These are phyloP conservation scores for Melanogaster broomeanus DNA, from an alignment of 768 basidiomycete species.

Conservation along the genomic window DNA sequence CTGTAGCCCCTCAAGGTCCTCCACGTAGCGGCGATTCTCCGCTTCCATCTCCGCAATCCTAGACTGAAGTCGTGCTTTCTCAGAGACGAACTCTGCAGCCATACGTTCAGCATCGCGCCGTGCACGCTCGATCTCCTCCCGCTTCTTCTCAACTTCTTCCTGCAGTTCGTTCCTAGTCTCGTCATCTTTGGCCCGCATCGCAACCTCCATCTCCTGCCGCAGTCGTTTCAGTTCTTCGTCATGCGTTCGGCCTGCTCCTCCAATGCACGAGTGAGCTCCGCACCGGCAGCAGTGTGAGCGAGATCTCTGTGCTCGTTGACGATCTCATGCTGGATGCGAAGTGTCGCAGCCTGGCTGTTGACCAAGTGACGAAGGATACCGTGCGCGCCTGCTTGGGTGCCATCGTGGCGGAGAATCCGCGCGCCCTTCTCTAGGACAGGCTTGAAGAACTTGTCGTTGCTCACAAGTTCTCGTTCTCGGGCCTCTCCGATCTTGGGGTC, in stretches of 20 bases:
- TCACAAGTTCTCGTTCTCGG: constrained; percentile 47
- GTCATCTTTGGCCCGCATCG: constrained; percentile 46
- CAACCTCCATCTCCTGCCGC: constrained; percentile 46
- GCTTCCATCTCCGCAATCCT: constrained; percentile 28
- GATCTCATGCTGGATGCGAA: constrained; percentile 58
- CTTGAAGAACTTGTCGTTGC: constrained; percentile 50
- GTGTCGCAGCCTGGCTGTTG: constrained; percentile 39
- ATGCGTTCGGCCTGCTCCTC: constrained; percentile 48
- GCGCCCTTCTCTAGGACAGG: constrained; percentile 52
- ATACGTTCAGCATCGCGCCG: constrained; percentile 42
- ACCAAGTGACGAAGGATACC: constrained; percentile 45
- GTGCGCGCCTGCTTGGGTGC: constrained; percentile 42
- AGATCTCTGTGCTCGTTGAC: constrained; percentile 51
- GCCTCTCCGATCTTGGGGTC: constrained; percentile 38
- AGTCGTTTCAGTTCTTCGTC: constrained; percentile 49
- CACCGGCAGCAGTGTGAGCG: constrained; percentile 53
- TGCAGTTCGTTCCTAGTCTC: constrained; percentile 48
- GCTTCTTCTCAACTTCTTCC: constrained; percentile 42
- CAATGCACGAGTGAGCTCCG: constrained; percentile 51
- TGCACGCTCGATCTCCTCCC: constrained; percentile 45
- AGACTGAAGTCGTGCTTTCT: constrained; percentile 36
- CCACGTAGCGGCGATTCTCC: constrained; percentile 16
- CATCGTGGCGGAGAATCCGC: constrained; percentile 42
- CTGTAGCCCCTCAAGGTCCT: constrained; percentile 25
- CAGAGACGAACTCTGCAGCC: constrained; percentile 38